Evolutionary conservation across 2,329 filamentous ascomycete genomes (phyloP), one percentile per base, ranked within the genome.

Genomic region (Cladosporium sp.): DNA sequence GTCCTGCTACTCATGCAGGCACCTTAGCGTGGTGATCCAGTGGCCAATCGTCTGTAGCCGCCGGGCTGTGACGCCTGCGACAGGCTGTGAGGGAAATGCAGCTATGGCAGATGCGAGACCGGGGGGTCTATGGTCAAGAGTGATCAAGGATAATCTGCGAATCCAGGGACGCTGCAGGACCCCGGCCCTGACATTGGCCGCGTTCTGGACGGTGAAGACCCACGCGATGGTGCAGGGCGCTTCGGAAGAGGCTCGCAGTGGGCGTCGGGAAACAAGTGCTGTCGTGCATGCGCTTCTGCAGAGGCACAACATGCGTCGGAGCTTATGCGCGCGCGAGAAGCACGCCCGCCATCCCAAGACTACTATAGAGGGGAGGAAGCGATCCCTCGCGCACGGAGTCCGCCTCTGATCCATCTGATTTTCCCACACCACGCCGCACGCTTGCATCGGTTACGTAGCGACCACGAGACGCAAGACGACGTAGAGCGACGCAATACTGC

Each of bases 361-460:
- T n/a, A 66, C 61, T 73, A 73, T 72, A 73, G 69, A 70, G 72
- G 66, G 57, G 64, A 60, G 56, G 62, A 68, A 66, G 66, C 68
- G 67, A 70, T 66, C 59, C 38, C 69, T 64, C 64, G 62, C 67
- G 67, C 70, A 66, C 66, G 62, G 66, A 62, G 65, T 66, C 61
- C 61, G 59, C 58, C 62, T 66, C 61, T 43, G 47, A 43, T 61
- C 64, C 61, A 67, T 64, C 64, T 58, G 39, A 40, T 19, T 43
- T 40, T 27, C 22, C 40, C 27, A n/a, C 13, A 39, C 50, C 27
- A 30, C 43, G 43, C 50, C 58, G 57, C 58, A 59, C 36, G 44
- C 56, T 52, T 59, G 53, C 60, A 60, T 58, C 50, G 37, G 47
- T 30, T 38, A 44, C 34, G 47, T 34, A 38, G 20, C n/a, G n/a